Evolutionary conservation across 2,329 filamentous ascomycete species (phyloP).

Genomic region (Aspergillus awamori): DNA sequence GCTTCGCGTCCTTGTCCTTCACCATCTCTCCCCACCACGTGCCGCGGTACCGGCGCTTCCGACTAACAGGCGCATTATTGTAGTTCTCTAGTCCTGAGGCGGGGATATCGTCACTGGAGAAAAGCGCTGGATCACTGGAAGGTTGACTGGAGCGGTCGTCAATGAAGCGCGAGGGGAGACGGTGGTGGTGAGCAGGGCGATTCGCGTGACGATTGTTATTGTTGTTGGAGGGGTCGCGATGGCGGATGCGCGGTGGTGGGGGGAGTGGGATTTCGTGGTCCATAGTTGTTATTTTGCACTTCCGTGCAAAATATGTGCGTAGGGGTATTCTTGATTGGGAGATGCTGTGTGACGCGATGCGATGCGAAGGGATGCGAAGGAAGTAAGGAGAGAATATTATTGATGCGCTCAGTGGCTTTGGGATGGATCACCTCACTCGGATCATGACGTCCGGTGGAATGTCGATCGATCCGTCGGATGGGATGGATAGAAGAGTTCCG

Average conservation of each 20-base stretch:
- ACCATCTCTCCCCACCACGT: conserved; percentile 50
- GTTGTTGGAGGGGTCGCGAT: conserved; percentile 30
- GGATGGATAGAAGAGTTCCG: not conserved
- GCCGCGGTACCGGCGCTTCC: conserved; percentile 48
- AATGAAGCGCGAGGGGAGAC: conserved; percentile 33
- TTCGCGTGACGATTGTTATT: conserved; percentile 1
- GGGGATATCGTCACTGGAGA: conserved; percentile 52
- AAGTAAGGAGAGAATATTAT: not conserved
- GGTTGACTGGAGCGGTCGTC: conserved; percentile 43
- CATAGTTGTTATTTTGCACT: conserved; percentile 28
- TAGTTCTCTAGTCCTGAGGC: conserved; percentile 51
- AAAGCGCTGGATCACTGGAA: conserved; percentile 50
- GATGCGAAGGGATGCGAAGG: not conserved
- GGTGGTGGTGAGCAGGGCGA: conserved; percentile 25
- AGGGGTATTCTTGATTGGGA: not conserved
- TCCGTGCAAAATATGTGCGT: not conserved
- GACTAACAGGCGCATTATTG: conserved; percentile 31
- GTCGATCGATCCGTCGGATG: conserved; percentile 12
- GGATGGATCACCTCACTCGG: conserved; percentile 18
- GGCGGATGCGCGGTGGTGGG: conserved; percentile 39
- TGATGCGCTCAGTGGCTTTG: not conserved
- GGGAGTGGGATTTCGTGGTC: conserved; percentile 45
- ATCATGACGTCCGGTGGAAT: conserved; percentile 23
- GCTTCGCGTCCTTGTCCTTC: conserved; percentile 38
- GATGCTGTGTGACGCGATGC: not conserved